Conservation (phyloP, 1,139 yeast genomes). For the Wickerhamomyces sp. region DNA sequence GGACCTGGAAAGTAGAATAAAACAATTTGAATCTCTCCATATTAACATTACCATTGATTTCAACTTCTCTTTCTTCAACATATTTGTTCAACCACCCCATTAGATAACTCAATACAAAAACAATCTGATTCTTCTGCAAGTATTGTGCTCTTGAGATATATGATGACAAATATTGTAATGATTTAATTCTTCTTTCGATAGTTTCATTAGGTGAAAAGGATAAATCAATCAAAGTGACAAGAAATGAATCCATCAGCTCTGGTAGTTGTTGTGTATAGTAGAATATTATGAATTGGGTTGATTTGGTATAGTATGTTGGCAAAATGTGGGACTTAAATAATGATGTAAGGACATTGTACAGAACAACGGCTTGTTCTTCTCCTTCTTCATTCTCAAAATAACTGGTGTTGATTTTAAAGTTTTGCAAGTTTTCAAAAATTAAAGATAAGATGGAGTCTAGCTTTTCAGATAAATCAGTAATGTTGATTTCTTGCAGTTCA, state of each 20-base stretch:
- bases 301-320: conserved; percentile 90
- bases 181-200: conserved; percentile 73
- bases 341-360: conserved; percentile 71
- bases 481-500: conserved; percentile 48
- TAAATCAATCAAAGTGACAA: conserved; percentile 77
- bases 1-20: conserved; percentile 90
- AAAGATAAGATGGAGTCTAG: conserved; percentile 62
- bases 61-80: conserved; percentile 77
- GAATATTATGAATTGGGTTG: conserved; percentile 81
- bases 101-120: conserved; percentile 73
- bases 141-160: conserved; percentile 85
- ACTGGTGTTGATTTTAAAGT: conserved; percentile 36
- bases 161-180: conserved; percentile 88
- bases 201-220: conserved; percentile 68
- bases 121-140: conserved; percentile 64
- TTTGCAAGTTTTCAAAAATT: conserved; percentile 44
- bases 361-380: conserved; percentile 55
- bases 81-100: conserved; percentile 81
- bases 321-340: conserved; percentile 76
- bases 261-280: conserved; percentile 77
- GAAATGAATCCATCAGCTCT: conserved; percentile 78
- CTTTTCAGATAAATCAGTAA: conserved; percentile 56
- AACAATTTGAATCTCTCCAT: conserved; percentile 81
- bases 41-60: conserved; percentile 64
- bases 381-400: conserved; percentile 35